Evolutionary conservation across 208 protist species (phyloP).

Genomic region (Leptomonas seymouri): DNA sequence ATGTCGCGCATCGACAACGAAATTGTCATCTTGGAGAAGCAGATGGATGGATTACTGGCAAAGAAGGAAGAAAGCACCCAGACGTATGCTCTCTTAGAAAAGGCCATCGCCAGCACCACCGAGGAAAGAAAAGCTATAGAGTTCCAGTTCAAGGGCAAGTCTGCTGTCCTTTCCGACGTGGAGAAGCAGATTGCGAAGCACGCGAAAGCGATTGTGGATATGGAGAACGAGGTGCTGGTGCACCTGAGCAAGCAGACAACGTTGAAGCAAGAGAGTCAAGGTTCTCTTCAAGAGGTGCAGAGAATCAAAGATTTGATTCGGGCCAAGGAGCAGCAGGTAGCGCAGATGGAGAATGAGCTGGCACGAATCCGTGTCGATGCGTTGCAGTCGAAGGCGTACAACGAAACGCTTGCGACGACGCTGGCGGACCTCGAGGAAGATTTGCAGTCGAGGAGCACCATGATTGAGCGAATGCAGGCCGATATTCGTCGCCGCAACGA

Average conservation of each 20-base stretch:
- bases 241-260: conserved; percentile 92
- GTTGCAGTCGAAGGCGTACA: conserved; percentile 93
- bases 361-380: conserved; percentile 95
- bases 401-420: conserved; percentile 88
- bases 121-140: conserved; percentile 85
- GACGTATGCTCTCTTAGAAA: conserved; percentile 74
- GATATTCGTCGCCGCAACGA: conserved; percentile 95
- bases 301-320: conserved; percentile 90
- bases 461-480: conserved; percentile 95
- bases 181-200: conserved; percentile 88
- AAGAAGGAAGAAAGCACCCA: conserved; percentile 80
- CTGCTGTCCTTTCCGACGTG: conserved; percentile 62
- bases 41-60: conserved; percentile 85
- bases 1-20: conserved; percentile 94
- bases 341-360: conserved; percentile 96
- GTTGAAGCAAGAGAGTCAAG: conserved; percentile 93
- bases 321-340: conserved; percentile 94
- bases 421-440: conserved; percentile 91
- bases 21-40: conserved; percentile 86
- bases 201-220: conserved; percentile 80
- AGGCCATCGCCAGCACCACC: conserved; percentile 80
- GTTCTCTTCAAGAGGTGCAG: conserved; percentile 87
- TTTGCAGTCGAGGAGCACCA: conserved; percentile 82
- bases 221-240: conserved; percentile 90
- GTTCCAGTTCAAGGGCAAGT: conserved; percentile 75